These are phyloP conservation scores for Sungouiozyma ichnusensis DNA, from an alignment of 805 yeast genomes.

Conservation along the genomic window DNA sequence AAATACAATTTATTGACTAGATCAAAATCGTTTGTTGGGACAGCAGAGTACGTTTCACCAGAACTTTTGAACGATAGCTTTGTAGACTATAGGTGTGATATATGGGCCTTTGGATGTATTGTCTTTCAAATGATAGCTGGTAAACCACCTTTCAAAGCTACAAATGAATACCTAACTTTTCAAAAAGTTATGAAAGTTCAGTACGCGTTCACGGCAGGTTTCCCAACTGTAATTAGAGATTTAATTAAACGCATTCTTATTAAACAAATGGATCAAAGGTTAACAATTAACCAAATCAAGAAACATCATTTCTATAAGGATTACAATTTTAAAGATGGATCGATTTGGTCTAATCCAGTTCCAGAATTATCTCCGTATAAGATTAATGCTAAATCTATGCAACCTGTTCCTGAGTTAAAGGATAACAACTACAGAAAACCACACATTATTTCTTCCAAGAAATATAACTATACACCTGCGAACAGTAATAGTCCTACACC, in stretches of 20 bases:
- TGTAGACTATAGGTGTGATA: conserved; percentile 86
- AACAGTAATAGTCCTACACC: neutral
- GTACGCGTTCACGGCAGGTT: conserved; percentile 77
- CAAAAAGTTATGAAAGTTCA: conserved; percentile 74
- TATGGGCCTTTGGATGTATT: conserved; percentile 99
- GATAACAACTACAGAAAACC: conserved; percentile 5
- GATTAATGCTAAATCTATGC: conserved; percentile 68
- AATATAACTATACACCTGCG: neutral
- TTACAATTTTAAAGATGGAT: conserved; percentile 43
- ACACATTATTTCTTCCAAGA: conserved; percentile 2
- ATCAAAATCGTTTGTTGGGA: conserved; percentile 77
- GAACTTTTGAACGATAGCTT: conserved; percentile 65
- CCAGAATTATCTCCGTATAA: conserved; percentile 67
- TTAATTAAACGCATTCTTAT: conserved; percentile 59
- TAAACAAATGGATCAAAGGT: conserved; percentile 52
- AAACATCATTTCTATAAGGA: conserved; percentile 52
- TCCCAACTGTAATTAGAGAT: conserved; percentile 64
- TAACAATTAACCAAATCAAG: conserved; percentile 46
- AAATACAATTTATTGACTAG: conserved; percentile 57
- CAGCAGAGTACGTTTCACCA: conserved; percentile 78
- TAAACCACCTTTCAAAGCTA: conserved; percentile 75
- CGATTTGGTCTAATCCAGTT: conserved; percentile 48
- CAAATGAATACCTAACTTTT: conserved; percentile 71
- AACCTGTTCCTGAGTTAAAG: conserved; percentile 50
- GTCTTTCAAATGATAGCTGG: conserved; percentile 94